Evolutionary conservation across 495 filamentous ascomycete species (phyloP).

Genomic region (Trichoderma erinaceum): DNA sequence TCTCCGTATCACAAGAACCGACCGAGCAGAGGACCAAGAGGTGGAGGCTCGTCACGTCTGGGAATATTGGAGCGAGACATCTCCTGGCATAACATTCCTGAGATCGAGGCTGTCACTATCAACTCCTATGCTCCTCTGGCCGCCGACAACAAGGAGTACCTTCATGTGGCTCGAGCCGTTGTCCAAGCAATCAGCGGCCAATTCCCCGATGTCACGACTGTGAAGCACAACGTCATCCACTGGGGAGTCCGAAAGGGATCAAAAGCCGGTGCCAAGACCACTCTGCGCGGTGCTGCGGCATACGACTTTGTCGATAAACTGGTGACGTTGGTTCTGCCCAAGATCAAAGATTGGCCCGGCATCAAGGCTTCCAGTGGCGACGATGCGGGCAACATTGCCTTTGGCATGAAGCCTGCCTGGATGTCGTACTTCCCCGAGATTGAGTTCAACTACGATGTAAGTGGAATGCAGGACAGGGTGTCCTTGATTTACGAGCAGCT

Average conservation of each 20-base stretch:
- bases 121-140: conserved; percentile 63
- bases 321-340: conserved; percentile 82
- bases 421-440: conserved; percentile 86
- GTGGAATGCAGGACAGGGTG: conserved; percentile 22
- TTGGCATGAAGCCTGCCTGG: conserved; percentile 64
- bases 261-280: conserved; percentile 59
- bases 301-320: conserved; percentile 82
- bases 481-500: not conserved
- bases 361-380: conserved; percentile 67
- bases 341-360: conserved; percentile 91
- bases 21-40: conserved; percentile 69
- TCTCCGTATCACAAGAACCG: conserved; percentile 93
- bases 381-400: conserved; percentile 77
- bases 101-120: conserved; percentile 72
- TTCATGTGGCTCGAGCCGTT: conserved; percentile 76
- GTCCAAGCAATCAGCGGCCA: conserved; percentile 81
- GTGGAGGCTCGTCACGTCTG: conserved; percentile 49
- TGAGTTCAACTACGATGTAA: conserved; percentile 85
- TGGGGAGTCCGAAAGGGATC: conserved; percentile 54
- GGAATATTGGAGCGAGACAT: conserved; percentile 69
- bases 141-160: conserved; percentile 54
- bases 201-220: conserved; percentile 61
- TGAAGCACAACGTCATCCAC: conserved; percentile 56
- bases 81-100: conserved; percentile 78
- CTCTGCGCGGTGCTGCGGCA: conserved; percentile 70